phyloP scores from a whole-genome alignment of 2,329 filamentous ascomycete genomes.

The Coniochaeta hoffmannii region DNA sequence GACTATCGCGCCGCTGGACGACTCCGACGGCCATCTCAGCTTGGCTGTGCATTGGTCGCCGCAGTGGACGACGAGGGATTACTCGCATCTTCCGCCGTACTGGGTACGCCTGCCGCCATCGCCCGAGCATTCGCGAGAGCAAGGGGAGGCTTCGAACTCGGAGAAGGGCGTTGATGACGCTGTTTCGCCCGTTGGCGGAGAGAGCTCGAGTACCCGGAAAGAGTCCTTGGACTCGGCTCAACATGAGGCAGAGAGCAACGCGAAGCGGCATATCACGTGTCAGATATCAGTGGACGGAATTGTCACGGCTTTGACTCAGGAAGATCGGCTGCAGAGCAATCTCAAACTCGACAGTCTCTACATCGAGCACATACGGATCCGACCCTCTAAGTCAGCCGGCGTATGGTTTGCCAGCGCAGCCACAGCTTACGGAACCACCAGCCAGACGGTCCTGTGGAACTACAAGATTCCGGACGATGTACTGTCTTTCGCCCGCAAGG shows the following conservation, averaged over 20 bases:
- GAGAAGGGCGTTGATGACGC: not conserved
- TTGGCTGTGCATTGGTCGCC: slow-evolving; percentile 49
- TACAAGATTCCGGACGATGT: slow-evolving; percentile 49
- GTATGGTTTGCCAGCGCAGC: slow-evolving; percentile 50
- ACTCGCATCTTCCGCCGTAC: slow-evolving; percentile 48
- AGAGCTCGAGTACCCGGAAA: slow-evolving; percentile 16
- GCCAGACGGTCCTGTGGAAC: slow-evolving; percentile 51
- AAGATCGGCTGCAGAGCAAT: slow-evolving; percentile 17
- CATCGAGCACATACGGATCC: slow-evolving; percentile 38
- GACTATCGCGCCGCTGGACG: slow-evolving; percentile 46
- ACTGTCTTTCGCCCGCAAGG: slow-evolving; percentile 39
- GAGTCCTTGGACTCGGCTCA: slow-evolving; percentile 27
- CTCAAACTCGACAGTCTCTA: slow-evolving; percentile 30
- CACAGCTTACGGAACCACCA: slow-evolving; percentile 47
- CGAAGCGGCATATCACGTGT: slow-evolving; percentile 31
- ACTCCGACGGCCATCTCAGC: slow-evolving; percentile 54
- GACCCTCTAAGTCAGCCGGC: slow-evolving; percentile 26
- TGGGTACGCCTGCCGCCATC: slow-evolving; percentile 44
- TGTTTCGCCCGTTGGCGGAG: not conserved
- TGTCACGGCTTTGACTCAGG: slow-evolving; percentile 34
- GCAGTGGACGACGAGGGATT: slow-evolving; percentile 44
- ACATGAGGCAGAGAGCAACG: slow-evolving; percentile 19
- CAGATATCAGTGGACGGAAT: slow-evolving; percentile 42
- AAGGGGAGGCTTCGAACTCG: not conserved
- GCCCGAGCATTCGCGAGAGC: slow-evolving; percentile 7